Conservation (phyloP, 805 yeast species). For the Candida boleticola region DNA sequence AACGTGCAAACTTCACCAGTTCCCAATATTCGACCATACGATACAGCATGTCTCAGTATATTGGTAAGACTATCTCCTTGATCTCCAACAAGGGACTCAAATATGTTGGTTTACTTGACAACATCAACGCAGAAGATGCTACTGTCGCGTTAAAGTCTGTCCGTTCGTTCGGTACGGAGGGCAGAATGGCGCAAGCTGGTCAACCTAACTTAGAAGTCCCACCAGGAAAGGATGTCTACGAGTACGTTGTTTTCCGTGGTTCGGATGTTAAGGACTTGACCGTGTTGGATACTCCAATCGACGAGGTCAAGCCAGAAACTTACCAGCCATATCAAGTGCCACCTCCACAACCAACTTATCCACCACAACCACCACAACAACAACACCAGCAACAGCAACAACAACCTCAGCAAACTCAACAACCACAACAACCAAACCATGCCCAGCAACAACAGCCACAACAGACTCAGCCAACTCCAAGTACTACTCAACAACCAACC, state of each 20-base stretch:
- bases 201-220: constrained; percentile 71
- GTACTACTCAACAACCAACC: constrained; percentile 8
- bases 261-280: constrained; percentile 87
- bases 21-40: neutral
- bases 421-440: constrained; percentile 8
- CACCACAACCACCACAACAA: constrained; percentile 11
- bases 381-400: constrained; percentile 8
- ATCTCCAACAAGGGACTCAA: constrained; percentile 77
- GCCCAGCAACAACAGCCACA: constrained; percentile 3
- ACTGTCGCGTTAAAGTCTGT: constrained; percentile 83
- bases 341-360: constrained; percentile 3
- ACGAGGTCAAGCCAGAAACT: constrained; percentile 57
- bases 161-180: constrained; percentile 88
- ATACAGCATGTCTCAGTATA: constrained; percentile 87
- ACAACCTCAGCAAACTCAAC: constrained; percentile 8
- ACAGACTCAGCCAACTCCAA: no score
- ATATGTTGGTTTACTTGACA: constrained; percentile 85
- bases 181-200: constrained; percentile 56
- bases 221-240: constrained; percentile 67
- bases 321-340: constrained; percentile 16
- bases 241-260: constrained; percentile 82
- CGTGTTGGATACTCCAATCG: constrained; percentile 72
- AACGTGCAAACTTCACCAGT: neutral
- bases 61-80: constrained; percentile 85
- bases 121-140: constrained; percentile 85